Percentiles rank a stretch among this genome's conserved stretches.
phyloP scores from a whole-genome alignment of 306 rosid species.

The Cicer yamashitae region DNA sequence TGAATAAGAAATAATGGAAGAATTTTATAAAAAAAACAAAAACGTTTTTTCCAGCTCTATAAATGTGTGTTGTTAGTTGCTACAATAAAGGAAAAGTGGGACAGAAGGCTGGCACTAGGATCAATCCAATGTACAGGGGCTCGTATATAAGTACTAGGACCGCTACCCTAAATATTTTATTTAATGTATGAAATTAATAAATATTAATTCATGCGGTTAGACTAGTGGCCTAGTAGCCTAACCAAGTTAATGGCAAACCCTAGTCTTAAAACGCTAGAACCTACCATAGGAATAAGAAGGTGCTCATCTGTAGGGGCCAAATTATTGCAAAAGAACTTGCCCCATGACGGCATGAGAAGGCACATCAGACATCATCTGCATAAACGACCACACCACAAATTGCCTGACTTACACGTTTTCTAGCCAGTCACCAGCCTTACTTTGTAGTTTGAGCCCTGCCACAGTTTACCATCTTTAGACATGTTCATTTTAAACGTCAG shows the following conservation, averaged over 20 bases:
- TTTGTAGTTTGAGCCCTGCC: slow-evolving; percentile 9
- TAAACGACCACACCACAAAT: background rate
- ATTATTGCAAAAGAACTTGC: background rate
- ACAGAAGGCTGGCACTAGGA: background rate
- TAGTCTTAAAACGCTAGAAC: background rate
- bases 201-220: background rate
- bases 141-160: background rate
- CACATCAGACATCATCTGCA: slow-evolving; percentile 19
- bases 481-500: slow-evolving; percentile 2
- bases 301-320: background rate
- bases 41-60: background rate
- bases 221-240: background rate
- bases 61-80: background rate
- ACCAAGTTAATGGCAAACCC: background rate
- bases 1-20: background rate
- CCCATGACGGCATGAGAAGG: background rate
- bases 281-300: background rate
- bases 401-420: slow-evolving; percentile 9
- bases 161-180: background rate
- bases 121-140: background rate
- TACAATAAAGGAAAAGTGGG: background rate
- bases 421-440: background rate
- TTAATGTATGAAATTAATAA: background rate
- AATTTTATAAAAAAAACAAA: background rate
- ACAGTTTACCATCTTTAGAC: slow-evolving; percentile 7